phyloP scores from a whole-genome alignment of 768 basidiomycete genomes.

The Boletus pseudopeckii region DNA sequence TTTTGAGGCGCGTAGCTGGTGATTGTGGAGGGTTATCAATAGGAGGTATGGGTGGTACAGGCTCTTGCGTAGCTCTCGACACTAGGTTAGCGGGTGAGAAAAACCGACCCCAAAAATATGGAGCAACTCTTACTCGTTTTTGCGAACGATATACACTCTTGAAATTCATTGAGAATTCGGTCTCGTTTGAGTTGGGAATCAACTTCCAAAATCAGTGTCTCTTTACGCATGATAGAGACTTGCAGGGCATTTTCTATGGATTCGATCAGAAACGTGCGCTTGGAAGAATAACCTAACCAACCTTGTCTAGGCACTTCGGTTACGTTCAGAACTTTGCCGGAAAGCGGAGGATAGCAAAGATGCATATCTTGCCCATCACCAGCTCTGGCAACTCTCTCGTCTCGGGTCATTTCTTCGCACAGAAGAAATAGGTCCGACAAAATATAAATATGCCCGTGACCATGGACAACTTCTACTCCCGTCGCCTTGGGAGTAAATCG shows the following conservation, averaged over 20 bases:
- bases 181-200: constrained; percentile 59
- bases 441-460: constrained; percentile 77
- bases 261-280: constrained; percentile 11
- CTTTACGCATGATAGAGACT: constrained; percentile 85
- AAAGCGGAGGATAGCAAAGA: constrained; percentile 91
- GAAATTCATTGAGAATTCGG: constrained; percentile 63
- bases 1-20: constrained; percentile 5
- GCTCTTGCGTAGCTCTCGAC: constrained; percentile 55
- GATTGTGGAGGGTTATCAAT: constrained; percentile 34
- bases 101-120: neutral
- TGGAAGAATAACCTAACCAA: constrained; percentile 28
- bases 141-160: constrained; percentile 83
- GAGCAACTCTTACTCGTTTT: constrained; percentile 50
- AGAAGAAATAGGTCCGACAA: constrained; percentile 91
- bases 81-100: constrained; percentile 36
- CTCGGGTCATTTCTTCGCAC: constrained; percentile 76
- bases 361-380: constrained; percentile 78
- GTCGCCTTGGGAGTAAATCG: constrained; percentile 76
- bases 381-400: constrained; percentile 51
- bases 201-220: constrained; percentile 66
- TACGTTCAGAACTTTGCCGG: constrained; percentile 87
- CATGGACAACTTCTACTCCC: constrained; percentile 70
- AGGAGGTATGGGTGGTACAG: constrained; percentile 65
- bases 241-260: constrained; percentile 65
- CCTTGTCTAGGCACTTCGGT: constrained; percentile 60